Evolutionary conservation across 23 red algal genomes (phyloP).

Genomic region (Gracilaria vermiculophylla): DNA sequence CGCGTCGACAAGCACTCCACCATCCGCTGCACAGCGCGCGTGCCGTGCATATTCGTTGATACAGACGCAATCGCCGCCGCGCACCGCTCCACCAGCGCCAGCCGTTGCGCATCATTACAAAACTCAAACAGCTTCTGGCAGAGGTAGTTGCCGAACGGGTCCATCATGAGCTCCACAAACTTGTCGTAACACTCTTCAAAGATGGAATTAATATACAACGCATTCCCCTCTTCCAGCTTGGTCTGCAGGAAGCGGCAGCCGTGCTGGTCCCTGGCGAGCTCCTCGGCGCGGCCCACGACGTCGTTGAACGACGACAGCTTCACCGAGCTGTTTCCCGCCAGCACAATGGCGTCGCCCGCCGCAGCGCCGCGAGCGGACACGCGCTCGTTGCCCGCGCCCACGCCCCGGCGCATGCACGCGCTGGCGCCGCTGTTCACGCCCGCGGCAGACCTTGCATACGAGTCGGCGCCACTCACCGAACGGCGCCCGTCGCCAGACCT

Average conservation of each 20-base stretch:
- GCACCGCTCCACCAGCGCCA: constrained; percentile 78
- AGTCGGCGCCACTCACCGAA: not conserved
- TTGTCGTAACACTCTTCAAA: constrained; percentile 91
- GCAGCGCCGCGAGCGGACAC: not conserved
- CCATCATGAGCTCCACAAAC: constrained; percentile 87
- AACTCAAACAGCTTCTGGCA: constrained; percentile 97
- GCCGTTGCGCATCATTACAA: constrained; percentile 83
- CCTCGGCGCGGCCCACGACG: constrained; percentile 78
- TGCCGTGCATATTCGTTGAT: constrained; percentile 93
- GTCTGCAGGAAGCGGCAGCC: constrained; percentile 91
- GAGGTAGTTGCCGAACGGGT: constrained; percentile 98
- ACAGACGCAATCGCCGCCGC: constrained; percentile 70
- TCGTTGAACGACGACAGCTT: constrained; percentile 66
- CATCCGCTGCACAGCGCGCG: constrained; percentile 94
- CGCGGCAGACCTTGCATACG: constrained; percentile 10
- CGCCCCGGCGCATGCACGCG: no score
- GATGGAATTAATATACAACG: constrained; percentile 68
- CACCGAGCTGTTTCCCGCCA: not conserved
- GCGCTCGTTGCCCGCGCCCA: not conserved
- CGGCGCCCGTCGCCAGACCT: not conserved
- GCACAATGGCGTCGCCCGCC: not conserved
- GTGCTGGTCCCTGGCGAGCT: constrained; percentile 94
- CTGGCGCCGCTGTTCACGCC: not conserved
- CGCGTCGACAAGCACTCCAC: constrained; percentile 78
- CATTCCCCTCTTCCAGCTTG: constrained; percentile 80